Base-by-base conservation (phyloP, 352 stramenopile species). In the Phytophthora megakarya region DNA sequence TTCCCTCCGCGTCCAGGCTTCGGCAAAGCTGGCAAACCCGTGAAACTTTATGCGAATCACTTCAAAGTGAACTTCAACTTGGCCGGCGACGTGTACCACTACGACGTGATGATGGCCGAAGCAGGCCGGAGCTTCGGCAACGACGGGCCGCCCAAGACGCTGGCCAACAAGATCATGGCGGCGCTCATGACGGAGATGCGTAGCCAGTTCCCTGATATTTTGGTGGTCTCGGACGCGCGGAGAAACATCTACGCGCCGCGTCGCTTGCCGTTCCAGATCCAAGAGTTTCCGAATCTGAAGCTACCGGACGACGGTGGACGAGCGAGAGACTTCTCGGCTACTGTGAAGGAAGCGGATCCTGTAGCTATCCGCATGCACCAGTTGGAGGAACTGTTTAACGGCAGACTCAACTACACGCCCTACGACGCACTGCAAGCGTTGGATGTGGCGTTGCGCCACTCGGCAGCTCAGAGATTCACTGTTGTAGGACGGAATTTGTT, bases 381-480 rank as follows among this genome's bases (percentile, higher is more conserved):
- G 58, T 57, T 93, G 49, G 61, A 75, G 1, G 64, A 81, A 26
- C 62, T 93, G 1, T 89, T 86, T 33, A 56, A 60, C 0, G 82
- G 82, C 0, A 47, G 73, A 0, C 56, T 90, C 2, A 93, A 90
- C 61, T 91, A 91, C 64, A 93, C 78, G 49, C 84, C 84, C 10
- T 76, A 90, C 40, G 81, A 91, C 51, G 78, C 78, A 5, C 54
- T 93, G n/a, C 80, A 90, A 51, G 84, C 84, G 26, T 65, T 91
- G 18, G 84, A 93, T 37, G 72, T 93, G 33, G 81, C 80, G 12
- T 60, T 89, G 56, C 81, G 84, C 21, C 74, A 90, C 66, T 78
- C 77, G 9, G 84, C 76, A 1, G 82, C 80, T 22, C 60, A 78
- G 45, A 58, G 73, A 0, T 86, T 90, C 47, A 87, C 75, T 3